phyloP scores from a whole-genome alignment of 441 rosid species.

The Erodium trifolium region DNA sequence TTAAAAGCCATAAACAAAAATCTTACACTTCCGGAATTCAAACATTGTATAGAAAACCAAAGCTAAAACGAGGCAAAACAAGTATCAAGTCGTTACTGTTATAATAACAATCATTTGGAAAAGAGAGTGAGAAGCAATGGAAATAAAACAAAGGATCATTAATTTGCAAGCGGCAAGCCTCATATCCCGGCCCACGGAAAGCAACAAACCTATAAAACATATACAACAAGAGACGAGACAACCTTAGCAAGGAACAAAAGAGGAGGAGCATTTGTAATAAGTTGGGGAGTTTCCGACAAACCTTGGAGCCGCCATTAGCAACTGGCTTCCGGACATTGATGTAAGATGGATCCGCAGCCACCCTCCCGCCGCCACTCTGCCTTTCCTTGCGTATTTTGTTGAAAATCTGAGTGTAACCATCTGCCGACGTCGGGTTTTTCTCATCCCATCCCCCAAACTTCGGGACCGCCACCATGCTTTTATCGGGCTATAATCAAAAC shows the following conservation, averaged over 20 bases:
- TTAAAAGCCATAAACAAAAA: too few relatives aligned
- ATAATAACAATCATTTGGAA: too few relatives aligned
- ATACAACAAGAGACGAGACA: neutral
- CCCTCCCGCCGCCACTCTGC: constrained; percentile 7
- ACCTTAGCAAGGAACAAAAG: neutral
- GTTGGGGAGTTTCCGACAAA: neutral
- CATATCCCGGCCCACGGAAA: neutral
- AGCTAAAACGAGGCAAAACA: neutral
- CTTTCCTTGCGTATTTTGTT: constrained; percentile 21
- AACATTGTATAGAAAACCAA: neutral
- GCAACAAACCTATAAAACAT: neutral
- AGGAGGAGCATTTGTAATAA: neutral
- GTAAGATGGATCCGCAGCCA: neutral
- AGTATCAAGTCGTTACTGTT: too few relatives aligned
- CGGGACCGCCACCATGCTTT: constrained; percentile 18
- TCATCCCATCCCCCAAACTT: constrained; percentile 27
- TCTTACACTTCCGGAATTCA: too few relatives aligned
- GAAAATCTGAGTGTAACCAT: constrained; percentile 24
- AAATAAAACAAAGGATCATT: too few relatives aligned
- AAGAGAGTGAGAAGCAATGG: too few relatives aligned
- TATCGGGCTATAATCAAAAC: constrained; percentile 11
- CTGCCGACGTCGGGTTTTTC: constrained; percentile 21
- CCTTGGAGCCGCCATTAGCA: neutral
- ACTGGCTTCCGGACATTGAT: neutral
- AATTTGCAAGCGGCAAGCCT: too few relatives aligned